These are phyloP conservation scores for Biscutella laevigata DNA, from an alignment of 441 rosid species.

Conservation along the genomic window DNA sequence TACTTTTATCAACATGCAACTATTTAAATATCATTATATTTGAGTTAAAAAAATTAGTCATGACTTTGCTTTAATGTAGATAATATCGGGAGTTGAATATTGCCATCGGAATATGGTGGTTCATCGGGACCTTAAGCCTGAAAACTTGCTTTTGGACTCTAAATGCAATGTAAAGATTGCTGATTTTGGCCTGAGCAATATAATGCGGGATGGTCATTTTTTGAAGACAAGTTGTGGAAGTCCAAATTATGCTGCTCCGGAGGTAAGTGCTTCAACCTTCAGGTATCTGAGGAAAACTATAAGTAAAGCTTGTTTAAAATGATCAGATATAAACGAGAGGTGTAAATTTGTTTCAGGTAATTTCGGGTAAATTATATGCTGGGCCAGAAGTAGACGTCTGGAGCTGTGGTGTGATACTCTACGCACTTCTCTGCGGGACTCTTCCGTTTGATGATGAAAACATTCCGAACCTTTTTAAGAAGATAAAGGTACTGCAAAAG, in stretches of 20 bases:
- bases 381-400: slow-evolving; percentile 96
- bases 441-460: slow-evolving; percentile 96
- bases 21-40: background rate
- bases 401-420: slow-evolving; percentile 95
- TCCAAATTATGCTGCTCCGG: slow-evolving; percentile 98
- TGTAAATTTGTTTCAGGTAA: slow-evolving; percentile 46
- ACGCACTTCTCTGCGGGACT: slow-evolving; percentile 92
- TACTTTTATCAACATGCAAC: background rate
- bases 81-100: slow-evolving; percentile 90
- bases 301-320: background rate
- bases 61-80: slow-evolving; percentile 35
- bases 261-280: slow-evolving; percentile 40
- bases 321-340: background rate
- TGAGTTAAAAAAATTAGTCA: background rate
- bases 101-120: slow-evolving; percentile 96
- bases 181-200: slow-evolving; percentile 93
- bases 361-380: slow-evolving; percentile 73
- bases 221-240: slow-evolving; percentile 96
- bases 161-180: slow-evolving; percentile 89
- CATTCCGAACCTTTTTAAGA: slow-evolving; percentile 84
- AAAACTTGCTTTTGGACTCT: slow-evolving; percentile 84
- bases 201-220: slow-evolving; percentile 97
- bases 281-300: background rate
- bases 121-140: slow-evolving; percentile 94
- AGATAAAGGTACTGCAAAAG: slow-evolving; percentile 57